Percentiles rank a stretch among this genome's conserved stretches.
These are phyloP conservation scores for Globisporangium camurandrum DNA, from an alignment of 352 stramenopile species.

Conservation along the genomic window DNA sequence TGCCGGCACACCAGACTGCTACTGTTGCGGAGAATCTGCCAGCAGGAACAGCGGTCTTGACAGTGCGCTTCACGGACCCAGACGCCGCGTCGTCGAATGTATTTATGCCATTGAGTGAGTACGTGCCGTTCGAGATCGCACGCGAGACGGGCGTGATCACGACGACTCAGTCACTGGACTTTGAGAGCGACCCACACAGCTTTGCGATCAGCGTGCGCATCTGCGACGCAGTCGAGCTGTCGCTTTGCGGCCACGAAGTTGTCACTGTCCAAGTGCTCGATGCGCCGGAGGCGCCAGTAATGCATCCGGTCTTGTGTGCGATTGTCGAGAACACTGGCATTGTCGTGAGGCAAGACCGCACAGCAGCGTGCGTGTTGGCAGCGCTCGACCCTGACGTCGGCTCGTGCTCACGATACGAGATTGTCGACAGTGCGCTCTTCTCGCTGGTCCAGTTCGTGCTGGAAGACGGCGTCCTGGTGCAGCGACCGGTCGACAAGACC, in stretches of 20 bases:
- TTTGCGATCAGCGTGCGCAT: slow-evolving; percentile 35
- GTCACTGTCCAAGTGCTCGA: slow-evolving; percentile 26
- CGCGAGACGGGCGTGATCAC: slow-evolving; percentile 14
- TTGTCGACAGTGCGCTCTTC: slow-evolving; percentile 14
- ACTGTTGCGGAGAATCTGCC: slow-evolving; percentile 31
- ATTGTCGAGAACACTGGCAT: slow-evolving; percentile 38
- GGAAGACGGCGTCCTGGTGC: not conserved
- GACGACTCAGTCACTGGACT: slow-evolving; percentile 36
- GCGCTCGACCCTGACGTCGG: slow-evolving; percentile 29
- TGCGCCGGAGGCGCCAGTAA: slow-evolving; percentile 25
- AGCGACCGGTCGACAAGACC: not conserved
- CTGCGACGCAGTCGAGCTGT: slow-evolving; percentile 23
- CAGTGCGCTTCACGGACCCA: slow-evolving; percentile 23
- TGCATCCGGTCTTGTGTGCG: slow-evolving; percentile 20
- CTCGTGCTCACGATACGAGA: slow-evolving; percentile 41
- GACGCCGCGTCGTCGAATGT: slow-evolving; percentile 22
- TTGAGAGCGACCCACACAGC: slow-evolving; percentile 24
- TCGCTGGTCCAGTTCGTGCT: not conserved
- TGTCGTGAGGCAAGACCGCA: slow-evolving; percentile 13
- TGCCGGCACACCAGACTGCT: slow-evolving; percentile 16
- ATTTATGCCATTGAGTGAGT: not conserved
- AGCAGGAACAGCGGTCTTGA: slow-evolving; percentile 20
- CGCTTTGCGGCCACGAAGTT: slow-evolving; percentile 29
- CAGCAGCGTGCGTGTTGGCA: slow-evolving; percentile 23
- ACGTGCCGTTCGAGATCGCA: slow-evolving; percentile 7